Percentiles rank a stretch among this genome's conserved stretches.
Conservation (phyloP, 305 asterid genomes). For the Fraxinus sp. region DNA sequence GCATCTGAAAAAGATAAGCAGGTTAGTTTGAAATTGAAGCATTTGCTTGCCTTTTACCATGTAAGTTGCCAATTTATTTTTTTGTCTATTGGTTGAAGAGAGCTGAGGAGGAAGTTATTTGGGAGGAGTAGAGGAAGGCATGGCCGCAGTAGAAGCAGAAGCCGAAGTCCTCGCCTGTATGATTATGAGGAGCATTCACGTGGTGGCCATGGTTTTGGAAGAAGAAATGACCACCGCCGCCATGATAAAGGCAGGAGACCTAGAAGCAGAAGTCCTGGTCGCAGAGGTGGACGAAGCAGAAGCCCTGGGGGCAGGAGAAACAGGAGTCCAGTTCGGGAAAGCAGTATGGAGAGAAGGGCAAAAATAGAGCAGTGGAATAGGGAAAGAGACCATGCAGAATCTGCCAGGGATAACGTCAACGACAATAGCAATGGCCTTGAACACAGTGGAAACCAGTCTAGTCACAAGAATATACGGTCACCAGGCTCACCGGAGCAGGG, state of each 20-base stretch:
- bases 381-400: conserved; percentile 64
- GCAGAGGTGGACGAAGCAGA: conserved; percentile 66
- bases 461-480: conserved; percentile 30
- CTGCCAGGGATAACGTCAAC: conserved; percentile 37
- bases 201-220: conserved; percentile 55
- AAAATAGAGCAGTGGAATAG: conserved; percentile 83
- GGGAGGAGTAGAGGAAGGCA: conserved; percentile 55
- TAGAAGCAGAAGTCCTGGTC: conserved; percentile 76
- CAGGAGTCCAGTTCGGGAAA: conserved; percentile 75
- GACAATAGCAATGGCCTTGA: conserved; percentile 30
- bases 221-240: conserved; percentile 65
- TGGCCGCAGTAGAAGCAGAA: conserved; percentile 79
- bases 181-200: conserved; percentile 52
- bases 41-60: neutral
- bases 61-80: conserved; percentile 13
- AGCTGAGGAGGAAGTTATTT: conserved; percentile 63
- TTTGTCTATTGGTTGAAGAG: conserved; percentile 38
- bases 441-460: conserved; percentile 31
- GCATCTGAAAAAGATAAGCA: conserved; percentile 43
- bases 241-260: conserved; percentile 73
- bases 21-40: conserved; percentile 28
- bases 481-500: conserved; percentile 40
- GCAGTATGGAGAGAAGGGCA: conserved; percentile 82
- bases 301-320: conserved; percentile 79
- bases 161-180: conserved; percentile 65